Conservation (phyloP, 2,329 filamentous ascomycete species). For the Diaporthe vaccinii region DNA sequence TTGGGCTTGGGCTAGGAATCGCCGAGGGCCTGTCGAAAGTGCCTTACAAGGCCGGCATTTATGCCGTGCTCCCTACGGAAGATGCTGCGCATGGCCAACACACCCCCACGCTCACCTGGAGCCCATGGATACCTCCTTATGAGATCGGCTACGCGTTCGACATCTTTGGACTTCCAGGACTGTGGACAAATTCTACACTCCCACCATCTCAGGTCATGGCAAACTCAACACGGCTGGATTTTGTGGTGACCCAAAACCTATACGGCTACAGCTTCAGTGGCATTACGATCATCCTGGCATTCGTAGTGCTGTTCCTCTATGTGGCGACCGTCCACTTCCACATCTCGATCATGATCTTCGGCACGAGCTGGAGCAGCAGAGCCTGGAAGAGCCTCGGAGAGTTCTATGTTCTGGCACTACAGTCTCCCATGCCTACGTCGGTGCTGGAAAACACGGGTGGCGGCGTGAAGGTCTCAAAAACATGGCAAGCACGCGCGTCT, state of each 20-base stretch:
- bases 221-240: neutral
- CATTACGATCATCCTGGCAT: neutral
- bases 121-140: too few species aligned
- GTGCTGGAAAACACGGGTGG: neutral
- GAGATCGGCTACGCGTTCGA: too few species aligned
- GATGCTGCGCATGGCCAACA: too few species aligned
- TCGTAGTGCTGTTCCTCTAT: neutral
- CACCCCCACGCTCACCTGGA: too few species aligned
- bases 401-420: neutral
- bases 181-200: neutral
- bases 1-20: too few species aligned
- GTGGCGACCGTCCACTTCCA: neutral
- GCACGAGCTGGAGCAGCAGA: neutral
- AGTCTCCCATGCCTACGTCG: neutral
- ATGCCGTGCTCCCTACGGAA: too few species aligned
- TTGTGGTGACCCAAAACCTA: neutral
- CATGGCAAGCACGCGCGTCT: neutral
- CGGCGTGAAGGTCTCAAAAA: neutral
- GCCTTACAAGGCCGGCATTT: too few species aligned
- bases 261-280: neutral
- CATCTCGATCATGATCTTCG: neutral
- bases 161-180: too few species aligned
- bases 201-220: neutral
- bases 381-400: neutral
- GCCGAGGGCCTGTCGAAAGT: too few species aligned